phyloP scores from a whole-genome alignment of 768 basidiomycete species.

The Termitomyces sp. region DNA sequence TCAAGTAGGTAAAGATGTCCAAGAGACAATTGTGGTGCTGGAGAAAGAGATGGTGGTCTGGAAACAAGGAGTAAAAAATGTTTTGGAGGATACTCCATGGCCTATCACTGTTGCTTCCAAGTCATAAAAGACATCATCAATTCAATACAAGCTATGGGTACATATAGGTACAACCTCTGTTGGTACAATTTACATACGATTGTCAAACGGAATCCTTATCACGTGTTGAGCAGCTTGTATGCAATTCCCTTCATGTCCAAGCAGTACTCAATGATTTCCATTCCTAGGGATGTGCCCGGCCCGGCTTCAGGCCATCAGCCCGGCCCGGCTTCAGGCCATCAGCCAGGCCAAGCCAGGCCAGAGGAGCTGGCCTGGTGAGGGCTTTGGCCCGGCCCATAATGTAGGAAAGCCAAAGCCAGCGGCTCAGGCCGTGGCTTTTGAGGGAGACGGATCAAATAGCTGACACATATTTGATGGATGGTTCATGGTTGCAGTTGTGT shows the following conservation, averaged over 20 bases:
- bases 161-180: background rate
- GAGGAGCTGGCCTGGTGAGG: too few relatives aligned
- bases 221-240: slow-evolving; percentile 15
- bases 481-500: too few relatives aligned
- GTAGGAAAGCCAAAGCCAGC: too few relatives aligned
- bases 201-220: background rate
- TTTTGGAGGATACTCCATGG: slow-evolving; percentile 35
- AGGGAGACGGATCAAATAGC: too few relatives aligned
- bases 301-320: too few relatives aligned
- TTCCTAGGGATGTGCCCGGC: too few relatives aligned
- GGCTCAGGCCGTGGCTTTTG: too few relatives aligned
- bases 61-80: slow-evolving; percentile 57
- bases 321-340: too few relatives aligned
- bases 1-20: slow-evolving; percentile 56
- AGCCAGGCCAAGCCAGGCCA: too few relatives aligned
- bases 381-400: too few relatives aligned
- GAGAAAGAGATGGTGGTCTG: slow-evolving; percentile 74
- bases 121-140: background rate
- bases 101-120: background rate
- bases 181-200: background rate
- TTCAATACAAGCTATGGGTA: background rate
- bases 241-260: slow-evolving; percentile 21
- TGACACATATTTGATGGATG: too few relatives aligned
- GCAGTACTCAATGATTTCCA: slow-evolving; percentile 43
- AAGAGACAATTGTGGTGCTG: slow-evolving; percentile 51